These are phyloP conservation scores for Monilinia fructigena DNA, from an alignment of 2,329 filamentous ascomycete genomes.

Conservation along the genomic window DNA sequence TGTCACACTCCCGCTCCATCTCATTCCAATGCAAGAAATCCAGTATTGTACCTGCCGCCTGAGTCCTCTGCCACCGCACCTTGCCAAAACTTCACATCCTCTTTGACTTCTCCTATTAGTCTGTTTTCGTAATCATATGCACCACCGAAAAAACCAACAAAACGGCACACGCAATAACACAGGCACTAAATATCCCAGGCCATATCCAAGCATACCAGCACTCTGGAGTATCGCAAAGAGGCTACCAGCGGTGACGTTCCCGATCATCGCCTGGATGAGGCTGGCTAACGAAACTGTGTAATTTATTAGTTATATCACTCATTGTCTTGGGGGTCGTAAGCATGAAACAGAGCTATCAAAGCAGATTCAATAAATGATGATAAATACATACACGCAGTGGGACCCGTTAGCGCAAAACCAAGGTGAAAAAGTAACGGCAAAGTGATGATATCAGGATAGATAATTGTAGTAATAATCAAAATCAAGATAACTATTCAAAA, in stretches of 20 bases:
- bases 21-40: not conserved
- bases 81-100: not conserved
- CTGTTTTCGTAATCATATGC: not conserved
- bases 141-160: not conserved
- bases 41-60: not conserved
- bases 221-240: slow-evolving; percentile 6
- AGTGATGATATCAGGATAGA: not conserved
- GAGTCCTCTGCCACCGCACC: not conserved
- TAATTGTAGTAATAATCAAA: not conserved
- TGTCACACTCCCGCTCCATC: not conserved
- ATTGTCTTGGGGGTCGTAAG: rapidly evolving
- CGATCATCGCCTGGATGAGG: not conserved
- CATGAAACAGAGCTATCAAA: too few species aligned
- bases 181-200: not conserved
- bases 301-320: not conserved
- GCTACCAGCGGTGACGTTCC: not conserved
- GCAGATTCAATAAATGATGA: too few species aligned
- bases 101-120: not conserved
- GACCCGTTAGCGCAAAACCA: not conserved
- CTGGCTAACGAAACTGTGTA: not conserved
- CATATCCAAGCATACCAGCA: not conserved
- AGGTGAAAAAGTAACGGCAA: not conserved
- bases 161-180: not conserved
- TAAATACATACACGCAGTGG: not conserved
- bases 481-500: not conserved